These are phyloP conservation scores for Scorias spongiosa DNA, from an alignment of 2,329 filamentous ascomycete species.

Conservation along the genomic window DNA sequence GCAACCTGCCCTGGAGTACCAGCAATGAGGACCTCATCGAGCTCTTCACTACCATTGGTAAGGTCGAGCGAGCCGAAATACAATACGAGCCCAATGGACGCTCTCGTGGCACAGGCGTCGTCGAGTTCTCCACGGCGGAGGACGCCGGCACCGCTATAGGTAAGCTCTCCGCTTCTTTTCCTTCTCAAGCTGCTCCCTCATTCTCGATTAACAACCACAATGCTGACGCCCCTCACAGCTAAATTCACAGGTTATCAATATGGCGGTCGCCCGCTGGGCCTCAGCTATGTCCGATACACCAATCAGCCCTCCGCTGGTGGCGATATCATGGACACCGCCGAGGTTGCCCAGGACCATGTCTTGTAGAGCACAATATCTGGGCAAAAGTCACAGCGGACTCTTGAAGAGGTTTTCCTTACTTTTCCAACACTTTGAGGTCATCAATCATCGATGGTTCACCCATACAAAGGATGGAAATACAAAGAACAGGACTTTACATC, in stretches of 20 bases:
- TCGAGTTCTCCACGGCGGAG: conserved; percentile 69
- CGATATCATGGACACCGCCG: conserved; percentile 69
- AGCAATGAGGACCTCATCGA: conserved; percentile 96
- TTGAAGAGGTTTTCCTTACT: not conserved
- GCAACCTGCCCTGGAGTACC: conserved; percentile 96
- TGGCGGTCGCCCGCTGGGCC: conserved; percentile 78
- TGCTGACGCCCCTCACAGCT: conserved; percentile 27
- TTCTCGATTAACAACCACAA: conserved; percentile 14
- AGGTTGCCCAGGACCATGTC: conserved; percentile 93
- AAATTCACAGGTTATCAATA: conserved; percentile 99
- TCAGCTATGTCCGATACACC: conserved; percentile 88
- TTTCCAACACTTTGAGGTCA: no score
- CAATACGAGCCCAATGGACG: conserved; percentile 95
- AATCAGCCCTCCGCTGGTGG: conserved; percentile 44
- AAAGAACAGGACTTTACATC: no score
- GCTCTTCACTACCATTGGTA: conserved; percentile 93
- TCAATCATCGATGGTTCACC: no score
- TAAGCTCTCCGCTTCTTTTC: not conserved
- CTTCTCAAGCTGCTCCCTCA: not conserved
- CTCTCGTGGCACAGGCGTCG: conserved; percentile 90
- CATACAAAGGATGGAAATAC: no score
- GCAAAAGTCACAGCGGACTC: not conserved
- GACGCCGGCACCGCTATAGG: conserved; percentile 80
- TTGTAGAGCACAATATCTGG: conserved; percentile 43
- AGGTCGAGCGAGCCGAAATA: conserved; percentile 96